Base-by-base conservation (phyloP, 768 basidiomycete species). In the Boletellus ananiceps region DNA sequence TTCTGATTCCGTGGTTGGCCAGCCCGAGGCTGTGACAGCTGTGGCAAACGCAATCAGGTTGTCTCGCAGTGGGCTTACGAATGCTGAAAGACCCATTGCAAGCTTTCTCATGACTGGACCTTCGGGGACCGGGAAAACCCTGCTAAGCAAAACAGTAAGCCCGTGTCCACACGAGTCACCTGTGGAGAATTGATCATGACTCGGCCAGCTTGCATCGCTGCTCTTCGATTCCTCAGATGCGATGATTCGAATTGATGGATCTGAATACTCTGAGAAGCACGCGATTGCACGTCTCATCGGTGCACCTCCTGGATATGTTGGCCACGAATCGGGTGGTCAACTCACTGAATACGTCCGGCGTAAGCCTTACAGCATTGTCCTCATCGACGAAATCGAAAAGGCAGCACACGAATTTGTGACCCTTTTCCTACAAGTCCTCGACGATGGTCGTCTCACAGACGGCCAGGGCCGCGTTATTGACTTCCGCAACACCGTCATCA, bases 41-140 rank as follows among this genome's bases (percentile, higher is more conserved):
- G 92, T 97, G 31, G 87, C 93, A 9, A 93, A 95, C 63, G 95
- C 95, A 2, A 88, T 98, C 57, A 81, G 95, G 40, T 70, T 98
- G 37, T 94, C 92, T 21, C 80, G 95, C 43, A 92, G 90, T 58
- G 95, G 95, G n/a, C 74, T 99, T n/a, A 78, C 88, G 37, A 91
- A 94, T 63, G 80, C 88, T 29, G 76, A 85, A 40, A 73, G 92
- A 42, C 95, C 95, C 5, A 86, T 96, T 50, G 93, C 95, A 0
- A 90, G 86, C 59, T 96, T 96, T 74, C 70, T 97, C 47, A 88
- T 96, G 79, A 85, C 85, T 7, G 90, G 90, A n/a, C 90, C 91
- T 29, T 88, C 87, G 5, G 92, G 92, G 19, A 93, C 89, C 4
- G 90, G 89, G 36, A 92, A 98, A 73, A 95, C 93, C 0, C 74